These are phyloP conservation scores for Backusella luteola DNA, from an alignment of 192 early-diverging fungal species.

Conservation along the genomic window DNA sequence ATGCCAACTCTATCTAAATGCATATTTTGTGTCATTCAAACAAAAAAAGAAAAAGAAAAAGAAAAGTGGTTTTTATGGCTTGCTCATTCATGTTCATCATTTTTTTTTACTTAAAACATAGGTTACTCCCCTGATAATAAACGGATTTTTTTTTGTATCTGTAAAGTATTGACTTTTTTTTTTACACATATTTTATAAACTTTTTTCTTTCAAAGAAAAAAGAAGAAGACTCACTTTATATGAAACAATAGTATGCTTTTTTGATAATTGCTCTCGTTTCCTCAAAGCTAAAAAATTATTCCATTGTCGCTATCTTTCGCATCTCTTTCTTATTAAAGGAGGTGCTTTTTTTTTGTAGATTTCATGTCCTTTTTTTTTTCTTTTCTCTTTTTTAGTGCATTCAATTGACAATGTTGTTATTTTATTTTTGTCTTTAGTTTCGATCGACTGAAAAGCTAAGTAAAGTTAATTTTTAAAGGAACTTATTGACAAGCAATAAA, in stretches of 20 bases:
- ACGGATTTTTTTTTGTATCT: not conserved
- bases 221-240: not conserved
- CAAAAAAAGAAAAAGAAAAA: not conserved
- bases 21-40: not conserved
- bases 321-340: not conserved
- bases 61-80: not conserved
- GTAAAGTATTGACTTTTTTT: not conserved
- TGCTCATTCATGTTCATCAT: not conserved
- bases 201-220: not conserved
- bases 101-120: not conserved
- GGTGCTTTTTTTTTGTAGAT: not conserved
- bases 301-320: not conserved
- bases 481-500: too few relatives aligned
- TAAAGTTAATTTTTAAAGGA: too few relatives aligned
- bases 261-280: not conserved
- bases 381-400: too few relatives aligned
- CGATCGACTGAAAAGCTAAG: too few relatives aligned
- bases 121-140: not conserved
- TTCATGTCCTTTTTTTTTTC: not conserved
- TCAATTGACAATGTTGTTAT: too few relatives aligned
- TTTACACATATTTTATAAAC: not conserved
- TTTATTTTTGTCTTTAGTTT: too few relatives aligned
- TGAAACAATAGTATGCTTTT: not conserved
- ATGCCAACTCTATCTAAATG: slow-evolving; percentile 32
- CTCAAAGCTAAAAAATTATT: not conserved